Evolutionary conservation across 1,284 basidiomycete species (phyloP), one percentile per base, ranked within the genome.

Genomic region (Cutaneotrichosporon mucoides): DNA sequence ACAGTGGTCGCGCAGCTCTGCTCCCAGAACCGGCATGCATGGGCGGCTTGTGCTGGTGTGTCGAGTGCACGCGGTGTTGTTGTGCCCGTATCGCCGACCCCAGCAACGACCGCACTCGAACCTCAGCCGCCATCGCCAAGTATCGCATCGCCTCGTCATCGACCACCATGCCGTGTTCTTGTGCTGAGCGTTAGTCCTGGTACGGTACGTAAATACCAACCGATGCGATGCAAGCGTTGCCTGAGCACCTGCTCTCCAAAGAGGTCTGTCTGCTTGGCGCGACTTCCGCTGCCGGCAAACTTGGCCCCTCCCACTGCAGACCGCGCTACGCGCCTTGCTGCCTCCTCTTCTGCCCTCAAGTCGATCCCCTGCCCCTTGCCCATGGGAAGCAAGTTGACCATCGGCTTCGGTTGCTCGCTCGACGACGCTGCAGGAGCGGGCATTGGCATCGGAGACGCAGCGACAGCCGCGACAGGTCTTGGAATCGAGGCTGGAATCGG

Each of bases 81-180:
- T 76, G 74, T 2, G 74, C 76, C 7, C 67, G 56, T 13, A 74
- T 58, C 13, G 74, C 65, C 0, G 66, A 64, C 6, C 61, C 33
- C 7, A 78, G 49, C 3, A 78, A 60, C 1, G 65, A 43, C 12
- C 72, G 67, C 0, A 76, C 60, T 1, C 73, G 70, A 7, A 64
- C 49, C 66, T 78, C 76, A 40, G 73, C 70, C 3, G 73, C 71
- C 10, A 74, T 61, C 2, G 73, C 66, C 7, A 78, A 66, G 59
- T 73, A 75, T 8, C 66, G 53, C 49, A 73, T 60, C 3, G 71
- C 64, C 15, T 76, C 75, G 34, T 71, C 68, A 55, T 75, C 71
- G 40, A 78, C 60, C 3, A 56, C 57, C 50, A 76, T 59, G 2
- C 62, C 60, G 55, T 74, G 66, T 33, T 71, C 60, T 51, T 64